These are phyloP conservation scores for Paecilomyces variotii DNA, from an alignment of 2,329 filamentous ascomycete genomes.

Conservation along the genomic window DNA sequence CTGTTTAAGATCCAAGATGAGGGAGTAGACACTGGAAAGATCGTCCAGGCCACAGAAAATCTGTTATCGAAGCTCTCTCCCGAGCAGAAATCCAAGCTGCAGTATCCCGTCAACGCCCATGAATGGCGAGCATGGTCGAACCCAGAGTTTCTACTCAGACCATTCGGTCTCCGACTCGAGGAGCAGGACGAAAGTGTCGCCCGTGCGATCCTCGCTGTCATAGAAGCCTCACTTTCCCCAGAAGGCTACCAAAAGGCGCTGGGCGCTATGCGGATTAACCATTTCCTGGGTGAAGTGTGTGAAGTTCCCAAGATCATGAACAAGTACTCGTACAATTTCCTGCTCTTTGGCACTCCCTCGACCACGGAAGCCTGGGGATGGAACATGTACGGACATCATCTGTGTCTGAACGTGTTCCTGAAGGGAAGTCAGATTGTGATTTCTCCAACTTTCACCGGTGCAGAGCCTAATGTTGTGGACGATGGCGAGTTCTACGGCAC, in stretches of 20 bases:
- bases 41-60: slow-evolving; percentile 44
- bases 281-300: slow-evolving; percentile 64
- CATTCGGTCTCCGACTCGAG: slow-evolving; percentile 64
- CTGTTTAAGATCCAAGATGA: slow-evolving; percentile 58
- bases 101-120: slow-evolving; percentile 58
- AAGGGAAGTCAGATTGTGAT: slow-evolving; percentile 58
- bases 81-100: slow-evolving; percentile 42
- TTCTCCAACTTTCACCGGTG: slow-evolving; percentile 69
- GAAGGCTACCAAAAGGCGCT: slow-evolving; percentile 65
- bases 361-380: slow-evolving; percentile 58
- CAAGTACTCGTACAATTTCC: slow-evolving; percentile 68
- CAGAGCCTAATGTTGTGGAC: slow-evolving; percentile 70
- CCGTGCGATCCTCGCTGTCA: slow-evolving; percentile 47
- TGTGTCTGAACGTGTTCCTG: slow-evolving; percentile 65
- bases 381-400: slow-evolving; percentile 70
- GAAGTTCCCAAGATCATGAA: slow-evolving; percentile 58
- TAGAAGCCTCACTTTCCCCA: slow-evolving; percentile 54
- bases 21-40: slow-evolving; percentile 49
- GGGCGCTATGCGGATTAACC: slow-evolving; percentile 64
- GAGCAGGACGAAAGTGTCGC: slow-evolving; percentile 41
- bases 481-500: slow-evolving; percentile 55
- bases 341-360: slow-evolving; percentile 59
- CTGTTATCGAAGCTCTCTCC: slow-evolving; percentile 42
- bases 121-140: slow-evolving; percentile 68
- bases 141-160: slow-evolving; percentile 62